A percentile compares a stretch with the other conserved stretches of the same genome.
These are phyloP conservation scores for Phytopythium cucurbitacearum DNA, from an alignment of 352 stramenopile species.

Conservation along the genomic window DNA sequence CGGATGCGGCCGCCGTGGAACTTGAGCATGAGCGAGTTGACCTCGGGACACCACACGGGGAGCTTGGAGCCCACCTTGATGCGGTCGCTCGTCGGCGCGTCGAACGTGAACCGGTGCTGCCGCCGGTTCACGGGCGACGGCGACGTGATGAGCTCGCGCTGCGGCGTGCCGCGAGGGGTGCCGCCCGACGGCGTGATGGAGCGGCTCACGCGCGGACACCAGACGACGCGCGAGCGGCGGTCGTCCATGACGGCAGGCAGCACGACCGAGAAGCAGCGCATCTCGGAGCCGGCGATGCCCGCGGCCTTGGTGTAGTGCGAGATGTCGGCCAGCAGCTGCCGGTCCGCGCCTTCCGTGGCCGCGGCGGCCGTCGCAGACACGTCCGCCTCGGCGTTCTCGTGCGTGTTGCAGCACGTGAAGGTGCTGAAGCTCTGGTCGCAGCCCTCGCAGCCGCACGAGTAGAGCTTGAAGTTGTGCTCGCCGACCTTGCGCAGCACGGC, in stretches of 20 bases:
- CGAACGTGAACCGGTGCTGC: conserved; percentile 75
- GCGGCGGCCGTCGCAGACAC: conserved; percentile 2
- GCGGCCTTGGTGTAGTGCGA: conserved; percentile 82
- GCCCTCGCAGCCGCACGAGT: conserved; percentile 83
- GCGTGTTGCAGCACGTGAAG: conserved; percentile 79
- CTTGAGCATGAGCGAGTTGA: conserved; percentile 87
- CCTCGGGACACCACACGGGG: conserved; percentile 81
- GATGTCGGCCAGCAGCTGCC: conserved; percentile 81
- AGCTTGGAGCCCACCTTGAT: conserved; percentile 83
- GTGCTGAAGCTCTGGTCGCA: conserved; percentile 83
- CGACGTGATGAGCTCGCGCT: conserved; percentile 58
- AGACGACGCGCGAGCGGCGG: conserved; percentile 72
- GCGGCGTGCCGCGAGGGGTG: conserved; percentile 50
- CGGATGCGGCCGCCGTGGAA: conserved; percentile 85
- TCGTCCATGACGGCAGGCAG: conserved; percentile 83
- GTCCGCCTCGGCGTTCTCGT: conserved; percentile 32
- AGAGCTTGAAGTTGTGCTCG: conserved; percentile 85
- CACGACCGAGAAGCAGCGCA: conserved; percentile 77
- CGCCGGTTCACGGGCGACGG: conserved; percentile 63
- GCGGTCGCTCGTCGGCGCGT: conserved; percentile 59
- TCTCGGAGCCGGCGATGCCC: conserved; percentile 68
- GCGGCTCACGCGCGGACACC: conserved; percentile 74
- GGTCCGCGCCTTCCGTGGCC: conserved; percentile 46
- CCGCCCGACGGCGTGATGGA: conserved; percentile 50
- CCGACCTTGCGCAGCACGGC: conserved; percentile 65